phyloP scores from a whole-genome alignment of 2,329 filamentous ascomycete genomes.

The Diaporthe aspalathi region DNA sequence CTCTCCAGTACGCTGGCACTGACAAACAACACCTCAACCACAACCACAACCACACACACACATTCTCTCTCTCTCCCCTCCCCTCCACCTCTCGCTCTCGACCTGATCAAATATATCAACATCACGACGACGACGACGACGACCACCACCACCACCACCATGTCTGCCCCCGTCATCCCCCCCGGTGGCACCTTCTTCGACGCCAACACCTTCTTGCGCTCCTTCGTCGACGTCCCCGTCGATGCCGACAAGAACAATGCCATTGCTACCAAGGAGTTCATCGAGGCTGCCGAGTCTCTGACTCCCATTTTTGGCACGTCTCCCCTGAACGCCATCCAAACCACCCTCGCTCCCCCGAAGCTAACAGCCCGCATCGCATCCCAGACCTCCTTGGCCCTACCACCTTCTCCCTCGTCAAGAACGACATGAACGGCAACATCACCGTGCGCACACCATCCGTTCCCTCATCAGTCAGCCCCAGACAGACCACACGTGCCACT shows the following conservation, averaged over 20 bases:
- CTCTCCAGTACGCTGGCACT: background rate
- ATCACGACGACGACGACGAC: too few relatives aligned
- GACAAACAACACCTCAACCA: constrained; percentile 22
- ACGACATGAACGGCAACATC: constrained; percentile 90
- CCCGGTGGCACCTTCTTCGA: constrained; percentile 85
- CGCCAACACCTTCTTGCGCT: constrained; percentile 75
- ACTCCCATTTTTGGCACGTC: constrained; percentile 84
- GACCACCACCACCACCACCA: constrained; percentile 50
- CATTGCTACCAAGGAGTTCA: constrained; percentile 86
- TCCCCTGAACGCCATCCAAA: background rate
- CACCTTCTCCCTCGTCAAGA: constrained; percentile 92
- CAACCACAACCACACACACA: background rate
- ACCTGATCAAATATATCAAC: constrained; percentile 20
- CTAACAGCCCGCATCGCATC: background rate
- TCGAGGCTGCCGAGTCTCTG: constrained; percentile 89
- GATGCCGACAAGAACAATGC: constrained; percentile 79
- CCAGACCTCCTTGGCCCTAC: constrained; percentile 73
- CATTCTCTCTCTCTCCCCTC: background rate
- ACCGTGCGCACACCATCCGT: constrained; percentile 67
- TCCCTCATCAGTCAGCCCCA: background rate
- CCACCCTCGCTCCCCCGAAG: constrained; percentile 31
- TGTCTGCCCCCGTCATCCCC: constrained; percentile 66
- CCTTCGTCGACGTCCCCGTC: constrained; percentile 85
- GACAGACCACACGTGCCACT: background rate
- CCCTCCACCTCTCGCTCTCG: too few relatives aligned